A percentile compares a stretch with the other conserved stretches of the same genome.
Conservation (phyloP, 2,329 filamentous ascomycete genomes). For the Emergomyces africanus region DNA sequence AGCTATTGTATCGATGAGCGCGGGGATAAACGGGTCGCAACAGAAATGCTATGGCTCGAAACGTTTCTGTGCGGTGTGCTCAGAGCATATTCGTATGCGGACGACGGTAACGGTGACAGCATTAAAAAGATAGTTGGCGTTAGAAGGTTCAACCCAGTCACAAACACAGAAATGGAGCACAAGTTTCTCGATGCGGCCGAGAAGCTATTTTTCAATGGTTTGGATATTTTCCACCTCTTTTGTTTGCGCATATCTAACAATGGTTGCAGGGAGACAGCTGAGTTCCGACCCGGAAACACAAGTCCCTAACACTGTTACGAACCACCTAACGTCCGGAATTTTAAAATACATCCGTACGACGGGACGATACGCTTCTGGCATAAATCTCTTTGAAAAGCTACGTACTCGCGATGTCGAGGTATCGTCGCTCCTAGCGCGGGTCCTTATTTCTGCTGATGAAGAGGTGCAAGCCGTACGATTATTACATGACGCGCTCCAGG, state of each 20-base stretch:
- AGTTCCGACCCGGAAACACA: slow-evolving; percentile 96
- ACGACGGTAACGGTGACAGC: slow-evolving; percentile 84
- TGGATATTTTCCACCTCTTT: neutral
- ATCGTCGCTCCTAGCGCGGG: slow-evolving; percentile 78
- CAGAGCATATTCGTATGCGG: slow-evolving; percentile 89
- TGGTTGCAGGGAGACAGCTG: slow-evolving; percentile 67
- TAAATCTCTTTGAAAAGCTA: slow-evolving; percentile 96
- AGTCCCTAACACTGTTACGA: slow-evolving; percentile 91
- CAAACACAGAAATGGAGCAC: slow-evolving; percentile 95
- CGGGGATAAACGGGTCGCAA: slow-evolving; percentile 85
- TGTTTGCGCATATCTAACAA: slow-evolving; percentile 11
- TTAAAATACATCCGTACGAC: slow-evolving; percentile 93
- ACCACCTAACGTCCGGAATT: slow-evolving; percentile 87
- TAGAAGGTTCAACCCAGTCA: slow-evolving; percentile 91
- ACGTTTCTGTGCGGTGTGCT: slow-evolving; percentile 94
- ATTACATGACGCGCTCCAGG: slow-evolving; percentile 75
- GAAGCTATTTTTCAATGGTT: slow-evolving; percentile 85
- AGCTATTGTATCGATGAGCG: slow-evolving; percentile 96
- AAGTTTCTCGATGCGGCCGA: slow-evolving; percentile 91
- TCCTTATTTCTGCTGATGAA: slow-evolving; percentile 89
- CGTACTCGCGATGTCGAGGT: slow-evolving; percentile 84
- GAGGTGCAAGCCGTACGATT: slow-evolving; percentile 90
- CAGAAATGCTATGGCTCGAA: slow-evolving; percentile 91
- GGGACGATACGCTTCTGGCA: slow-evolving; percentile 83
- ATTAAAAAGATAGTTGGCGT: slow-evolving; percentile 98